Percentiles rank a stretch among this genome's conserved stretches.
Conservation (phyloP, 164 flowering plant genomes). For the Sedum album region DNA sequence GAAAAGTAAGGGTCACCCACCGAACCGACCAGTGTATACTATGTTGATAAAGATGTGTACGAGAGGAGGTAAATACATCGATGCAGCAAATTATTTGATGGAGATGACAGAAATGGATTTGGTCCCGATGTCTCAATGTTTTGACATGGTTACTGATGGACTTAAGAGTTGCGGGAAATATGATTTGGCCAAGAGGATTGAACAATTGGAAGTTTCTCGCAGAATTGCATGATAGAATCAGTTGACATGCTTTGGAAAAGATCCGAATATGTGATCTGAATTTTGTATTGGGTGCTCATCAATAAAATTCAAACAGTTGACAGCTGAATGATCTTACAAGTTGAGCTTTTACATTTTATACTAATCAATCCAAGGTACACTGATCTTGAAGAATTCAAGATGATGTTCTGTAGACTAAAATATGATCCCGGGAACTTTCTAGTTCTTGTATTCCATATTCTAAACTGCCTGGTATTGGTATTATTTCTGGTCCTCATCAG, state of each 20-base stretch:
- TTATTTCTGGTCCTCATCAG: no score
- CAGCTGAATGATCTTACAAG: background rate
- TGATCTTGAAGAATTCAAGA: background rate
- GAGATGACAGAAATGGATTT: conserved; percentile 79
- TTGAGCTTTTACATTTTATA: background rate
- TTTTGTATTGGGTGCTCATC: background rate
- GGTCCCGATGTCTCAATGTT: conserved; percentile 58
- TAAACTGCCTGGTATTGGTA: no score
- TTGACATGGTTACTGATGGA: conserved; percentile 94
- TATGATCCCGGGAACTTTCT: no score
- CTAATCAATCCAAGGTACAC: background rate
- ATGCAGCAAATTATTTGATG: conserved; percentile 81
- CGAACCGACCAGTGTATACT: conserved; percentile 84
- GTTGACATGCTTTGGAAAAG: background rate
- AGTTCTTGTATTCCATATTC: no score
- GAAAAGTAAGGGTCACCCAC: conserved; percentile 81
- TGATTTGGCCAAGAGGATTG: conserved; percentile 74
- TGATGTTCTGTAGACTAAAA: no score
- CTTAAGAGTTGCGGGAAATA: conserved; percentile 84
- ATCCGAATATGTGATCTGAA: background rate
- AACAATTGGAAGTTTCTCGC: conserved; percentile 66
- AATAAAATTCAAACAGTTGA: background rate
- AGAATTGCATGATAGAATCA: conserved; percentile 29
- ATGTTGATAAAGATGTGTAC: conserved; percentile 86
- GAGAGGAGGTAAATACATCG: conserved; percentile 72